A percentile compares a stretch with the other conserved stretches of the same genome.
Evolutionary conservation across 2,329 filamentous ascomycete genomes (phyloP).

Genomic region (Tolypocladium endophyticum): DNA sequence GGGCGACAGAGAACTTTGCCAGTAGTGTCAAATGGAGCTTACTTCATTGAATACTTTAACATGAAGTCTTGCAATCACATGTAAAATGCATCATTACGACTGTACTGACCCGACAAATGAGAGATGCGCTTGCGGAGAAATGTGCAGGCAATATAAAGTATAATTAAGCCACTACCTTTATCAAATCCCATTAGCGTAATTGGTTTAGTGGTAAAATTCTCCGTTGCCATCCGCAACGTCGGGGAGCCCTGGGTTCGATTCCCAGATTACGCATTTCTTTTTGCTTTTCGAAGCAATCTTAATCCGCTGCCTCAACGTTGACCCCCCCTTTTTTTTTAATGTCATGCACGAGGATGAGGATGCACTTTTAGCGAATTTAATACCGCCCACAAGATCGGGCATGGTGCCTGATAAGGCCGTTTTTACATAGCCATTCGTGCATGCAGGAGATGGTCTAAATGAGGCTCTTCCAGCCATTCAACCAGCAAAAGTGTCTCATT

Average conservation of each 20-base stretch:
- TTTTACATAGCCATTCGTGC: background rate
- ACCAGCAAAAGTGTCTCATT: background rate
- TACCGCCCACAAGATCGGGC: background rate
- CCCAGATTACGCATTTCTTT: conserved; percentile 16
- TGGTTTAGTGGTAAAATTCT: conserved; percentile 22
- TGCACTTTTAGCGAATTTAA: too few species aligned
- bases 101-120: too few species aligned
- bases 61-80: too few species aligned
- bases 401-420: background rate
- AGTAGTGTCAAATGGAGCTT: too few species aligned
- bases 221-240: conserved; percentile 17
- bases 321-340: background rate
- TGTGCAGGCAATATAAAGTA: background rate
- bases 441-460: background rate
- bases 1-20: too few species aligned
- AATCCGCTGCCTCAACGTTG: background rate
- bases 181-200: conserved; percentile 8
- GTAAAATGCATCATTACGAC: too few species aligned
- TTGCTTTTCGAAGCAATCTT: background rate
- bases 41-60: too few species aligned
- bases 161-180: background rate
- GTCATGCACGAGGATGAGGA: too few species aligned
- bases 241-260: conserved; percentile 20
- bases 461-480: background rate
- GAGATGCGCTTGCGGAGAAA: too few species aligned